Base-by-base conservation (phyloP, 129 eudicot genomes). In the Calendula officinalis region DNA sequence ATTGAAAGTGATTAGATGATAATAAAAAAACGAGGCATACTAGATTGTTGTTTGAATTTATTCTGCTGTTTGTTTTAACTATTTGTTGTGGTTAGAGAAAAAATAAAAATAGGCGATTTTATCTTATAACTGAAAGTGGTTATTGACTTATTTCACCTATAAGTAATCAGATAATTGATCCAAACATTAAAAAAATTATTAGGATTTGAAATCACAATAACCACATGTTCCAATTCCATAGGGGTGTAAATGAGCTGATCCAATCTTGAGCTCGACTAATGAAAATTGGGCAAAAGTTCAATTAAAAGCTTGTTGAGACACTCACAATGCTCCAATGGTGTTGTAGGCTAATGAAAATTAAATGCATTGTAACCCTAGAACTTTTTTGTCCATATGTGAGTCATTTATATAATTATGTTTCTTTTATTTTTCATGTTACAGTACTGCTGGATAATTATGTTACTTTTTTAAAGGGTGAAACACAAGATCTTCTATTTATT, bases 371-470 rank as follows among this genome's bases (percentile, higher is more conserved):
- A 53, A 92, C 98, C 12, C 82, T 92, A 48, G 91, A 88, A 80
- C 96, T 92, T 66, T 88, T 88, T 62, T 95, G 96, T 16, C 96
- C 96, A 62, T 96, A 92, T 74, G 98, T 92, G 72, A 88, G 98
- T 88, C 16, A 13, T 41, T 34, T 42, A 39, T 5, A n/a, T n/a
- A n/a, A n/a, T n/a, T n/a, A n/a, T n/a, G n/a, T n/a, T n/a, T n/a
- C n/a, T n/a, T n/a, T n/a, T n/a, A n/a, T n/a, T n/a, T n/a, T n/a
- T n/a, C n/a, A n/a, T n/a, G n/a, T n/a, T n/a, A n/a, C n/a, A n/a
- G 0, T 47, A 32, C 5, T 67, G 4, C 12, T 67, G 38, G 54
- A n/a, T n/a, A n/a, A 40, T 49, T 53, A 46, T 69, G 0, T 38
- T 56, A 30, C 41, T 51, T 35, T 65, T 36, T 33, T 66, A 59